phyloP scores from a whole-genome alignment of 306 rosid species.

The Prunus armeniaca region DNA sequence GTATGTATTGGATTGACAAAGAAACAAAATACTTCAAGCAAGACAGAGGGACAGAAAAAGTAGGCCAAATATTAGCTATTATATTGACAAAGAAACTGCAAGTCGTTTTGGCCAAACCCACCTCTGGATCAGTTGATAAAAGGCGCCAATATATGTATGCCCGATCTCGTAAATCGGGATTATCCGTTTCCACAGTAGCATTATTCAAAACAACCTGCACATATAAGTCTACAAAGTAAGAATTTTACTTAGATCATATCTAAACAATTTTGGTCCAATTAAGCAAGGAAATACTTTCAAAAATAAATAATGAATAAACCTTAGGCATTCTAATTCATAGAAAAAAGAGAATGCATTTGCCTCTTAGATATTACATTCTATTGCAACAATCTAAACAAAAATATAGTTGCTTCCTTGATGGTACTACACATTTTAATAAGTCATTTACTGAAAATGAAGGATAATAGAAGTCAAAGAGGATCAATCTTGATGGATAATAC shows the following conservation, averaged over 20 bases:
- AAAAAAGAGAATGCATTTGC: not conserved
- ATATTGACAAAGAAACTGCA: constrained; percentile 1
- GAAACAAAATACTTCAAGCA: constrained; percentile 6
- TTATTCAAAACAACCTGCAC: constrained; percentile 94
- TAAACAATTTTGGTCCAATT: not conserved
- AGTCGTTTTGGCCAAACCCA: constrained; percentile 25
- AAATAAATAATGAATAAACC: not conserved
- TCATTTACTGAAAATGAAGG: not conserved
- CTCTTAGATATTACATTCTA: not conserved
- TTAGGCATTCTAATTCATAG: not conserved
- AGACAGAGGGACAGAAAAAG: not conserved
- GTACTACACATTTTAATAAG: not conserved
- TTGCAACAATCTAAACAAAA: not conserved
- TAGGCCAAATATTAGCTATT: not conserved
- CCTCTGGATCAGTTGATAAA: constrained; percentile 98
- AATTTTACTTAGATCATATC: constrained; percentile 10
- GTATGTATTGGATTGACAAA: not conserved
- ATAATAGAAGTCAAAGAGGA: constrained; percentile 3
- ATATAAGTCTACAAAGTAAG: constrained; percentile 26
- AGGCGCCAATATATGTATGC: constrained; percentile 99
- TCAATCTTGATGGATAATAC: constrained; percentile 2
- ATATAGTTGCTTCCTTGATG: not conserved
- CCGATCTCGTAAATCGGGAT: constrained; percentile 98
- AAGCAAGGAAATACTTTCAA: not conserved
- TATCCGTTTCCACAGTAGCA: constrained; percentile 97